Conservation (phyloP, 345 rosid genomes). For the Abelmoschus esculentus region DNA sequence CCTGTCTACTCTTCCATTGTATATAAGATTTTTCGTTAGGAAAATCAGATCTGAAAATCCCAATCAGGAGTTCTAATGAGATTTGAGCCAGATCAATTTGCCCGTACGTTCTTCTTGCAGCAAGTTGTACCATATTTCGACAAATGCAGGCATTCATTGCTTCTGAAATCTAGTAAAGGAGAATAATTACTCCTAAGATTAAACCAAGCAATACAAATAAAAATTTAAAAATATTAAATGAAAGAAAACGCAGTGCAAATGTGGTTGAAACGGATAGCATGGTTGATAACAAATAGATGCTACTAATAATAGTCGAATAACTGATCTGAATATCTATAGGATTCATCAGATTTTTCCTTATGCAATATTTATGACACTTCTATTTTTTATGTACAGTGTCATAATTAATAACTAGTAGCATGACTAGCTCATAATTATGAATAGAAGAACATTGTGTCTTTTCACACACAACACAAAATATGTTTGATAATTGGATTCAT, state of each 20-base stretch:
- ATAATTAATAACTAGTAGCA: neutral
- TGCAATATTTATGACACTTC: neutral
- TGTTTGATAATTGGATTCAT: neutral
- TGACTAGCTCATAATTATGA: neutral
- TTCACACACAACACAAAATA: neutral
- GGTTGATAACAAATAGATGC: neutral
- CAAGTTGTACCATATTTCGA: constrained; percentile 64
- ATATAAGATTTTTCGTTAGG: constrained; percentile 62
- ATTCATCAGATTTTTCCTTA: neutral
- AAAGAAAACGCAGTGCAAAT: neutral
- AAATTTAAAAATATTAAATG: neutral
- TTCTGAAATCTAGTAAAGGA: constrained; percentile 70
- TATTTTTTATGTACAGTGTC: neutral
- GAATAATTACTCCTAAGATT: constrained; percentile 17
- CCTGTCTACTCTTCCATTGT: constrained; percentile 94
- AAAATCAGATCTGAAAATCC: constrained; percentile 75
- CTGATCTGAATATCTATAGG: neutral
- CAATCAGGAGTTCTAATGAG: constrained; percentile 72
- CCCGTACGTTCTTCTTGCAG: constrained; percentile 39
- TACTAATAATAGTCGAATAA: neutral
- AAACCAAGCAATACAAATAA: constrained; percentile 8
- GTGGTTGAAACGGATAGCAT: neutral
- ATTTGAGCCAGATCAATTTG: constrained; percentile 75
- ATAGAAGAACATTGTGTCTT: neutral
- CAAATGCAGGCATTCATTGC: constrained; percentile 64